Evolutionary conservation across 371 early-diverging fungal genomes (phyloP).

Genomic region (Chytridium lagenaria): DNA sequence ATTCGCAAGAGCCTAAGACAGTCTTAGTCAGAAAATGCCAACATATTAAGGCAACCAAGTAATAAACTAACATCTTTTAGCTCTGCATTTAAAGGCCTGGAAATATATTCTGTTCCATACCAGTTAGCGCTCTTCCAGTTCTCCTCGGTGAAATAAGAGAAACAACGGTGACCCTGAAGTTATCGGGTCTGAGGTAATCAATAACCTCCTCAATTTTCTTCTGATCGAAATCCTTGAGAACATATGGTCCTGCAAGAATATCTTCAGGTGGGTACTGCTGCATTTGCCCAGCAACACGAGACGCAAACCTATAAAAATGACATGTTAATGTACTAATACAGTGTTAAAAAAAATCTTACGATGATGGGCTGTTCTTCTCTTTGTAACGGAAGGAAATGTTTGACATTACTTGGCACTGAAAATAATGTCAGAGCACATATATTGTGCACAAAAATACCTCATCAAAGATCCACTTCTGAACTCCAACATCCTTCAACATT

Average conservation of each 20-base stretch:
- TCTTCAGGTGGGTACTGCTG: constrained; percentile 68
- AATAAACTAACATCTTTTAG: constrained; percentile 64
- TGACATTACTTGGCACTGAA: constrained; percentile 61
- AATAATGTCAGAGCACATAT: background rate
- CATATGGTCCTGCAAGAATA: constrained; percentile 73
- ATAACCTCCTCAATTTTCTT: constrained; percentile 42
- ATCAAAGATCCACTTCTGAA: constrained; percentile 77
- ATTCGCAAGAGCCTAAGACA: constrained; percentile 60
- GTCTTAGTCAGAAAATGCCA: too few relatives aligned
- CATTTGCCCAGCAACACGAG: constrained; percentile 52
- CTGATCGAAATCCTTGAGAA: constrained; percentile 53
- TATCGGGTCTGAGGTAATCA: constrained; percentile 67
- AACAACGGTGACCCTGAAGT: constrained; percentile 66
- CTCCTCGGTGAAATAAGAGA: constrained; percentile 44
- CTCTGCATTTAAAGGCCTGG: constrained; percentile 62
- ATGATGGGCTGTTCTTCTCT: constrained; percentile 67
- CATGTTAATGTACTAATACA: background rate
- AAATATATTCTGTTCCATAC: constrained; percentile 85
- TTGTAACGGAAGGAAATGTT: constrained; percentile 80
- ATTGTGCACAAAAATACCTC: constrained; percentile 51
- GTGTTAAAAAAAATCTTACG: constrained; percentile 24
- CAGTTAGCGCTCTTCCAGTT: constrained; percentile 67
- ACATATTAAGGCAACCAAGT: too few relatives aligned
- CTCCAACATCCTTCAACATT: constrained; percentile 70
- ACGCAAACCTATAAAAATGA: constrained; percentile 31